Base-by-base conservation (phyloP, 2,329 filamentous ascomycete genomes). In the Alternaria infectoria region DNA sequence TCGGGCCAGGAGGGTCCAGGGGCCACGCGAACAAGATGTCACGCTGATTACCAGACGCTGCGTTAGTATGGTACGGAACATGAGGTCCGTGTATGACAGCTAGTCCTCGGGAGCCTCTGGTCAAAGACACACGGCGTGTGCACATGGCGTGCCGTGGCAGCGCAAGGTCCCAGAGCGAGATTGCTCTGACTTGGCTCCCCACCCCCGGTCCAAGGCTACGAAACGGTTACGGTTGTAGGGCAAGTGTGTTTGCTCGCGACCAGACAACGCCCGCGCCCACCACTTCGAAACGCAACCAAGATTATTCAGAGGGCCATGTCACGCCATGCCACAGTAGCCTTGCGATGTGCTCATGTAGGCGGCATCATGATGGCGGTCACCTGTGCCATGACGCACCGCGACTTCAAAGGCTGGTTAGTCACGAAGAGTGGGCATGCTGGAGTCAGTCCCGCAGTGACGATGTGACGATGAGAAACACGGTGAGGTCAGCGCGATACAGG, bases 1-100 rank as follows among this genome's bases (percentile, higher is more conserved):
- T 64, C 65, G 76, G 76, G 75, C 71, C 75, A 72, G 57, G 69
- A 67, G 64, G 62, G 66, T 66, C 70, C 70, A 74, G 73, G 74
- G 70, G 74, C 74, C 70, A 76, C 60, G 70, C 70, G 66, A 62
- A 45, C 59, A 59, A 59, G 40, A 63, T 60, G 59, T 66, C 60
- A 66, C 57, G 50, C 65, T 65, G 70, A 64, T 61, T 61, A 64
- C 57, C 67, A 60, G 69, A 51, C 54, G 58, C 60, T 64, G 62
- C 61, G 58, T 64, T 57, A 44, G 63, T 66, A 62, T 69, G 66
- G 68, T 55, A n/a, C 54, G 68, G 68, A 71, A 65, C 60, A 61
- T 68, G 67, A 69, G 69, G 71, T 58, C 71, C 68, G 73, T 71
- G 70, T 69, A 59, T 72, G 66, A 75, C 66, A 61, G 57, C 54